These are phyloP conservation scores for Lyophyllum decastes DNA, from an alignment of 768 basidiomycete genomes.

Conservation along the genomic window DNA sequence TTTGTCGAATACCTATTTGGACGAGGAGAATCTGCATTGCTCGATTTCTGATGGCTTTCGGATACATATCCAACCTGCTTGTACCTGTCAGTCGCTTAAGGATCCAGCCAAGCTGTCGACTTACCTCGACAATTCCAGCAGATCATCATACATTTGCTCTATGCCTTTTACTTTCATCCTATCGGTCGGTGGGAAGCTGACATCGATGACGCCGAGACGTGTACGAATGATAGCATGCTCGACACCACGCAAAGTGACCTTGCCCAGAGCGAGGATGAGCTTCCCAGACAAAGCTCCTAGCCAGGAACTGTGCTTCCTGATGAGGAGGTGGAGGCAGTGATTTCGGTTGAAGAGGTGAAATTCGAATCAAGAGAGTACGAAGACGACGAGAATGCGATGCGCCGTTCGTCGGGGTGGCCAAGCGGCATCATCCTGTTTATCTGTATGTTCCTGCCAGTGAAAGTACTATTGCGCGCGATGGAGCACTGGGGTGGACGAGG, in stretches of 20 bases:
- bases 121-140: constrained; percentile 28
- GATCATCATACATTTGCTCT: constrained; percentile 24
- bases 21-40: constrained; percentile 10
- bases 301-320: constrained; percentile 21
- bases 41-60: background rate
- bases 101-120: background rate
- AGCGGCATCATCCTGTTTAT: too few relatives aligned
- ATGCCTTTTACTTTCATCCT: constrained; percentile 11
- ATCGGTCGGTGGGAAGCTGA: constrained; percentile 4
- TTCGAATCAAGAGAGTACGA: background rate
- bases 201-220: constrained; percentile 16
- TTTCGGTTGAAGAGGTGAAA: background rate
- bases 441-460: too few relatives aligned
- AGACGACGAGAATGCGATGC: background rate
- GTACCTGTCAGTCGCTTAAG: too few relatives aligned
- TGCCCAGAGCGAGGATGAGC: constrained; percentile 26
- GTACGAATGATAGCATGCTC: constrained; percentile 24
- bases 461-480: too few relatives aligned
- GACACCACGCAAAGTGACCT: constrained; percentile 25
- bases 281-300: constrained; percentile 26
- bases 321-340: constrained; percentile 4
- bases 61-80: constrained; percentile 3
- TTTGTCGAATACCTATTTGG: constrained; percentile 11
- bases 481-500: too few relatives aligned
- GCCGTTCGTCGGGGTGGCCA: too few relatives aligned